phyloP scores from a whole-genome alignment of 2,329 filamentous ascomycete species.

The Boeremia exigua region DNA sequence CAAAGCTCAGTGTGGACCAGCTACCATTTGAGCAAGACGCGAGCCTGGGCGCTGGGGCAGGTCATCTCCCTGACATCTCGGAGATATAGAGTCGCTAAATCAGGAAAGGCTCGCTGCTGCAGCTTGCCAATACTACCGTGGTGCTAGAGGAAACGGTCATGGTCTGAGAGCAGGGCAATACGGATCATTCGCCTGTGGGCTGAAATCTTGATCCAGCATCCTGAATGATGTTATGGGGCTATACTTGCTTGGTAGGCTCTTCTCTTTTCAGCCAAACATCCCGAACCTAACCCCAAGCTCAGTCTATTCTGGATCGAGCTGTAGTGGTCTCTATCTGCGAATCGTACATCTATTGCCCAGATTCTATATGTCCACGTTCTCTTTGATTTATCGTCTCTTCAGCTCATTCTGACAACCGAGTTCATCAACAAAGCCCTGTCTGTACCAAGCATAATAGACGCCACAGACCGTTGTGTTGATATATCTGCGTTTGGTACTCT shows the following conservation, averaged over 20 bases:
- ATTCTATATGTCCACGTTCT: slow-evolving; percentile 32
- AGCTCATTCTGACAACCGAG: slow-evolving; percentile 1
- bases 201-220: slow-evolving; percentile 52
- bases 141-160: slow-evolving; percentile 50
- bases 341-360: slow-evolving; percentile 43
- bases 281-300: slow-evolving; percentile 40
- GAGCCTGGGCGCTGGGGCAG: slow-evolving; percentile 47
- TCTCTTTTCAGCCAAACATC: slow-evolving; percentile 50
- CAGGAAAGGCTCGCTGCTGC: slow-evolving; percentile 53
- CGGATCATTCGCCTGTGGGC: slow-evolving; percentile 52
- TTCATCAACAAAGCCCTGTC: slow-evolving; percentile 4
- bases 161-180: slow-evolving; percentile 55
- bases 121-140: slow-evolving; percentile 56
- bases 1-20: slow-evolving; percentile 42
- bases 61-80: slow-evolving; percentile 49
- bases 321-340: slow-evolving; percentile 37
- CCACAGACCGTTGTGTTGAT: slow-evolving; percentile 28
- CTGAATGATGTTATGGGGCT: slow-evolving; percentile 40
- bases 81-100: slow-evolving; percentile 51
- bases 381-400: slow-evolving; percentile 28
- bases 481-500: slow-evolving; percentile 30
- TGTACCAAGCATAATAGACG: slow-evolving; percentile 1
- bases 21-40: slow-evolving; percentile 43
- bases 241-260: slow-evolving; percentile 45
- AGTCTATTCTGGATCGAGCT: slow-evolving; percentile 46